Percentiles rank a stretch among this genome's conserved stretches.
phyloP scores from a whole-genome alignment of 2,329 filamentous ascomycete species.

The Fusarium sp. region DNA sequence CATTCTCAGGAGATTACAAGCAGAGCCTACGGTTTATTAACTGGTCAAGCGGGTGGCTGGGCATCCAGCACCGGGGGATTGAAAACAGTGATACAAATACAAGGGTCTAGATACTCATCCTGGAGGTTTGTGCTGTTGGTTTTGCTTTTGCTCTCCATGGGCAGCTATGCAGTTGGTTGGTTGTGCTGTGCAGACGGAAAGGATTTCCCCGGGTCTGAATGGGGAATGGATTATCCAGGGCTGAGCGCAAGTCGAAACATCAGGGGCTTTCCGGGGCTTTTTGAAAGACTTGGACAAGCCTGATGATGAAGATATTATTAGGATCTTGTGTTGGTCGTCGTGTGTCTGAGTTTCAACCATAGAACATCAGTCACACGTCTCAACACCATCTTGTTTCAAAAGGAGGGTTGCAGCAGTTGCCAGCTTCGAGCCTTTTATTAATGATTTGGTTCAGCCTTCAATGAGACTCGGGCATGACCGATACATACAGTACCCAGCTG shows the following conservation, averaged over 20 bases:
- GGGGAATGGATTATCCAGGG: slow-evolving; percentile 24
- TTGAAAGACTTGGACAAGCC: neutral
- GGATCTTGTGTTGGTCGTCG: neutral
- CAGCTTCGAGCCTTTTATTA: neutral
- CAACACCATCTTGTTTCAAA: slow-evolving; percentile 14
- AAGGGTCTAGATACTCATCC: slow-evolving; percentile 7
- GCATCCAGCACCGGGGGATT: neutral
- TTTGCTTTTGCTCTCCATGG: neutral
- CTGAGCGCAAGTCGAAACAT: slow-evolving; percentile 20
- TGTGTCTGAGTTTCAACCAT: slow-evolving; percentile 22
- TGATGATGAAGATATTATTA: neutral
- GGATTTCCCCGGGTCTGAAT: slow-evolving; percentile 21
- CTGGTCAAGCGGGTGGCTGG: slow-evolving; percentile 3
- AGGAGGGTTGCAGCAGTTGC: slow-evolving; percentile 17
- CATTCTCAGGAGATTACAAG: neutral
- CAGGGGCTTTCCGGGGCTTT: neutral
- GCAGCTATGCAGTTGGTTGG: slow-evolving; percentile 35
- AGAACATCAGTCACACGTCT: slow-evolving; percentile 23
- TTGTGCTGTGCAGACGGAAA: slow-evolving; percentile 26
- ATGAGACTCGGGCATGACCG: slow-evolving; percentile 23
- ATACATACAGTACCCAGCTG: slow-evolving; percentile 1
- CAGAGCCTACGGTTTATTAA: slow-evolving; percentile 5
- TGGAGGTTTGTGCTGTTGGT: slow-evolving; percentile 17
- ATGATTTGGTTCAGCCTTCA: slow-evolving; percentile 5
- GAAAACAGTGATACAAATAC: slow-evolving; percentile 2